These are phyloP conservation scores for Amborella trichopoda DNA, from an alignment of 164 flowering plant species.

Conservation along the genomic window DNA sequence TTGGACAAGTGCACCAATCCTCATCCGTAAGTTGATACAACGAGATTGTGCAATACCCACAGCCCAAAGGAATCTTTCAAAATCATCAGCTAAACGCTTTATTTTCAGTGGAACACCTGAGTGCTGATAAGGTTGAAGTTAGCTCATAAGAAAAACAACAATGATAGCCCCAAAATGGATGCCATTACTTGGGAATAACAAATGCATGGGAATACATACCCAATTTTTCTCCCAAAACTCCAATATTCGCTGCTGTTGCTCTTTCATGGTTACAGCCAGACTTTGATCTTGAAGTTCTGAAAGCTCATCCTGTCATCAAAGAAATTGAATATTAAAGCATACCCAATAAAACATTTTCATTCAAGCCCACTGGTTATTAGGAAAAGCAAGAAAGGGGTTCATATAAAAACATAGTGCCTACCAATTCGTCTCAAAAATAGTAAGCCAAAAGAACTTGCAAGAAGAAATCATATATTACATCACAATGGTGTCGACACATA, in stretches of 20 bases:
- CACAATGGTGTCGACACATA: too few species aligned
- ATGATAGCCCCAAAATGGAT: not conserved
- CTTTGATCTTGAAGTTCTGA: slow-evolving; percentile 67
- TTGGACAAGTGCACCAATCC: slow-evolving; percentile 77
- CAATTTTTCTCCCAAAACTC: slow-evolving; percentile 96
- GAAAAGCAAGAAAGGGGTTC: too few species aligned
- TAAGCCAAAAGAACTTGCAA: too few species aligned
- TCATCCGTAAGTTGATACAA: slow-evolving; percentile 57
- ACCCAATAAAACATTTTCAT: too few species aligned
- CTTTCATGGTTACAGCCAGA: slow-evolving; percentile 61
- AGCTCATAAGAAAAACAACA: not conserved
- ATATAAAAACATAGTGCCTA: too few species aligned
- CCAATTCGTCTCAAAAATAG: too few species aligned
- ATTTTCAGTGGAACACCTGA: slow-evolving; percentile 77
- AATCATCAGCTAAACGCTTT: slow-evolving; percentile 82
- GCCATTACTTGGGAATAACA: not conserved
- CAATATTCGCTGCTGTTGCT: slow-evolving; percentile 42
- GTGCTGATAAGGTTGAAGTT: slow-evolving; percentile 34
- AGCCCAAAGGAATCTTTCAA: slow-evolving; percentile 94
- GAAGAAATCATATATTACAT: too few species aligned
- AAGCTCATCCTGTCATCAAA: slow-evolving; percentile 55
- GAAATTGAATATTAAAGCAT: too few species aligned
- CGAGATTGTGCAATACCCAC: slow-evolving; percentile 82
- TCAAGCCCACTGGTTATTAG: too few species aligned
- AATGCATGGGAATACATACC: slow-evolving; percentile 29